Evolutionary conservation across 441 rosid species (phyloP).

Genomic region (Geranium incanum): DNA sequence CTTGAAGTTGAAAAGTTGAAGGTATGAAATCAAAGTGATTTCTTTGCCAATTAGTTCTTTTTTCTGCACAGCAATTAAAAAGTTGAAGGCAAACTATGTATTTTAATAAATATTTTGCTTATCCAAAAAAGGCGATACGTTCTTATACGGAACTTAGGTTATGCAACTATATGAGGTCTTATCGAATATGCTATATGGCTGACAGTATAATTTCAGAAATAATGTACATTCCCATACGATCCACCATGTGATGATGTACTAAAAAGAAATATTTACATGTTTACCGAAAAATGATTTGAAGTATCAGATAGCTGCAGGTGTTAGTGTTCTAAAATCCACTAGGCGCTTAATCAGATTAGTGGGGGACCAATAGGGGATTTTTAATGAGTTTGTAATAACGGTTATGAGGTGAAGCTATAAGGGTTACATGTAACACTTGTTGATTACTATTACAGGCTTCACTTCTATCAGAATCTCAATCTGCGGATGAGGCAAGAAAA

Average conservation of each 20-base stretch:
- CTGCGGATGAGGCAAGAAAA: conserved; percentile 58
- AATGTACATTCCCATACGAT: background rate
- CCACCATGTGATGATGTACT: background rate
- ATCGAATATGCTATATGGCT: background rate
- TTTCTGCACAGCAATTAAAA: background rate
- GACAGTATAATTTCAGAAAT: background rate
- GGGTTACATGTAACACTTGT: conserved; percentile 11
- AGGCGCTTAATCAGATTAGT: too few relatives aligned
- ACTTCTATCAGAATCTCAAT: conserved; percentile 55
- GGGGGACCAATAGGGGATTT: too few relatives aligned
- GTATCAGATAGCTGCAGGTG: background rate
- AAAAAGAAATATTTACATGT: background rate
- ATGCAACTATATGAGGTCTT: background rate
- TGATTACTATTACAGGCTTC: conserved; percentile 45
- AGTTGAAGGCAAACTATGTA: background rate
- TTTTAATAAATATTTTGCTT: background rate
- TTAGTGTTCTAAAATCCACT: background rate
- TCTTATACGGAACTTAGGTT: background rate
- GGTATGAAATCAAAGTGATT: conserved; percentile 34
- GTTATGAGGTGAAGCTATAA: background rate
- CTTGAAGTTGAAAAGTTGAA: conserved; percentile 73
- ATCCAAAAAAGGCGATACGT: background rate
- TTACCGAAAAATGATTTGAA: background rate
- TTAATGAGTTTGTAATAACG: background rate
- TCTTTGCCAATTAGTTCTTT: background rate